A percentile compares a stretch with the other conserved stretches of the same genome.
Evolutionary conservation across 257 asterid species (phyloP).

Genomic region (Parsonsia alboflavescens): DNA sequence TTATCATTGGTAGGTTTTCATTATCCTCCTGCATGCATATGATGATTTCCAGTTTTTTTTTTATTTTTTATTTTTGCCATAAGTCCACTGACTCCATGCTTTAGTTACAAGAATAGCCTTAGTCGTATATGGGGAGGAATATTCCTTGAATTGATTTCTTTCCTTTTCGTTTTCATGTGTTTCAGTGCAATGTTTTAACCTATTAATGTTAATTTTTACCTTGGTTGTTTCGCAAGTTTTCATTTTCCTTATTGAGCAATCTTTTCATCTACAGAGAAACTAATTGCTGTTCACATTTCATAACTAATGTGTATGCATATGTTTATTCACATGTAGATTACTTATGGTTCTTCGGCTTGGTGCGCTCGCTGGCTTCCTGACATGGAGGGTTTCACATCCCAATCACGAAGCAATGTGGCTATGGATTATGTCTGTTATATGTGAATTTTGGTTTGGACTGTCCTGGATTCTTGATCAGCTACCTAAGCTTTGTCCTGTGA

Average conservation of each 20-base stretch:
- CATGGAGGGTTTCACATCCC: constrained; percentile 84
- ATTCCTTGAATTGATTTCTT: not conserved
- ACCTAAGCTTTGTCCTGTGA: constrained; percentile 87
- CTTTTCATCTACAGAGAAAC: not conserved
- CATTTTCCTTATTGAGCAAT: too few relatives aligned
- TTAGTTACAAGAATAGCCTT: too few relatives aligned
- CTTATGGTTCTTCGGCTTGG: constrained; percentile 69
- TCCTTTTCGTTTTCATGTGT: not conserved
- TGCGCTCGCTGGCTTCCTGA: constrained; percentile 64
- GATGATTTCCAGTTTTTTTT: not conserved
- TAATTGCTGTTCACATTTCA: not conserved
- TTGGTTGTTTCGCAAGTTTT: not conserved
- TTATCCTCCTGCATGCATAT: not conserved
- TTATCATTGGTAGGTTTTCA: not conserved
- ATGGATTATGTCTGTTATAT: constrained; percentile 83
- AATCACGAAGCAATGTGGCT: constrained; percentile 86
- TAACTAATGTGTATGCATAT: not conserved
- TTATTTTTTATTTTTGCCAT: too few relatives aligned
- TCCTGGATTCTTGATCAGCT: constrained; percentile 93
- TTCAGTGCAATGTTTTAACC: not conserved
- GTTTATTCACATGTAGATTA: constrained; percentile 42
- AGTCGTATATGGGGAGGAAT: not conserved
- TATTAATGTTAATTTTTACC: not conserved
- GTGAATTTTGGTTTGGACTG: constrained; percentile 90
- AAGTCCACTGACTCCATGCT: not conserved